phyloP scores from a whole-genome alignment of 2,329 filamentous ascomycete genomes.

The Xylaria sp. region DNA sequence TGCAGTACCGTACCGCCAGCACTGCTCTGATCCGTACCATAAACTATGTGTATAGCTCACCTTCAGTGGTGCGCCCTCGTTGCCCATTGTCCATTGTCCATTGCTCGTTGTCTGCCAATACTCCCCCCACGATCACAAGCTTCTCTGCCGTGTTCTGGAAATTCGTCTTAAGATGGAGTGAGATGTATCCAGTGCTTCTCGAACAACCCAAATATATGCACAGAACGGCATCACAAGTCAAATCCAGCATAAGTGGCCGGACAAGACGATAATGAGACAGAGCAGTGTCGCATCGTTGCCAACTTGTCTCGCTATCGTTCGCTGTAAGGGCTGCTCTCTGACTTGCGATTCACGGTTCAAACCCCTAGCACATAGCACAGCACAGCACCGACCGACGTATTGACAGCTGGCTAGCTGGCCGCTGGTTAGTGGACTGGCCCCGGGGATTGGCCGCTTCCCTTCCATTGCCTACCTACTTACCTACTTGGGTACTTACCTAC shows the following conservation, averaged over 20 bases:
- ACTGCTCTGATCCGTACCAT: not conserved
- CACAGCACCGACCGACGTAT: constrained; percentile 7
- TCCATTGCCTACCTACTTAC: too few species aligned
- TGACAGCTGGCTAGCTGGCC: constrained; percentile 35
- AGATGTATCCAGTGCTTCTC: not conserved
- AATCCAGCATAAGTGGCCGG: constrained; percentile 7
- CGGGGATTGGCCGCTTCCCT: constrained; percentile 5
- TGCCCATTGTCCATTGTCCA: not conserved
- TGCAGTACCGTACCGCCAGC: constrained; percentile 1
- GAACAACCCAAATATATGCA: not conserved
- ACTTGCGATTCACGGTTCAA: not conserved
- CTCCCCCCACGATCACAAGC: constrained; percentile 8
- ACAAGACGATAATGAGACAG: constrained; percentile 23
- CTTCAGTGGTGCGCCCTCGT: not conserved
- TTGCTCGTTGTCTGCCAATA: not conserved
- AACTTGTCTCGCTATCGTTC: constrained; percentile 11
- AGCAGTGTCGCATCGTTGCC: constrained; percentile 10
- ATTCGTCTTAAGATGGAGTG: not conserved
- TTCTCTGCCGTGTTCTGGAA: not conserved
- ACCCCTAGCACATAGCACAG: not conserved
- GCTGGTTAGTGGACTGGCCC: constrained; percentile 16
- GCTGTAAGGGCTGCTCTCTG: constrained; percentile 4
- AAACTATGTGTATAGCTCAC: not conserved
- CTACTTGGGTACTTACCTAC: too few species aligned
- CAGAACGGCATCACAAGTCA: not conserved